Conservation (phyloP, 768 basidiomycete genomes). For the Boletus vinaceobasis region DNA sequence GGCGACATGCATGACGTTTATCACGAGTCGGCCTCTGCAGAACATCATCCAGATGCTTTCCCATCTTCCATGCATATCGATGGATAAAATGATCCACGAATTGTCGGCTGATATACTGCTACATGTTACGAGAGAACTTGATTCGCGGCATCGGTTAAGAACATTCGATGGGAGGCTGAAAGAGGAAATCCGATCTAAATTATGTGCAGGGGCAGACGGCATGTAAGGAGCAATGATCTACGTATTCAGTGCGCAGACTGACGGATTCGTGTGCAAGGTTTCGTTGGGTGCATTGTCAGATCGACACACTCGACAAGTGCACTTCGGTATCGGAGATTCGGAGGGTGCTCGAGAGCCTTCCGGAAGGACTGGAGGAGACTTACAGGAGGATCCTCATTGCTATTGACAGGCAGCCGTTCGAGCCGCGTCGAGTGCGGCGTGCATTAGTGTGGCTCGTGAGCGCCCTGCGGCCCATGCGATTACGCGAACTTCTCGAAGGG, state of each 20-base stretch:
- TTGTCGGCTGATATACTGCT: constrained; percentile 9
- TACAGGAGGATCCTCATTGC: constrained; percentile 18
- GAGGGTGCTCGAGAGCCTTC: constrained; percentile 5
- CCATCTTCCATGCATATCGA: constrained; percentile 5
- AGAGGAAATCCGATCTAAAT: background rate
- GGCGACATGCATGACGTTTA: background rate
- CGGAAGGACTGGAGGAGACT: constrained; percentile 19
- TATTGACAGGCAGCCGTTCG: background rate
- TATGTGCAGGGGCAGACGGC: constrained; percentile 16
- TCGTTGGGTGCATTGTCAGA: constrained; percentile 18
- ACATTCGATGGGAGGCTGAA: background rate
- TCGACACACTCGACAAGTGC: constrained; percentile 7
- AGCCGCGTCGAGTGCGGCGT: background rate
- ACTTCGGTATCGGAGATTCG: background rate
- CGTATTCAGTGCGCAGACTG: background rate
- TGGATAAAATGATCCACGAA: background rate
- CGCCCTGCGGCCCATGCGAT: constrained; percentile 5
- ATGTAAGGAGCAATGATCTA: constrained; percentile 7
- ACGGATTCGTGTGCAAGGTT: constrained; percentile 2
- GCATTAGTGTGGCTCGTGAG: constrained; percentile 13
- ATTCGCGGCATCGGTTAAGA: constrained; percentile 5
- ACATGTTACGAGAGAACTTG: constrained; percentile 8
- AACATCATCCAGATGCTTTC: constrained; percentile 2
- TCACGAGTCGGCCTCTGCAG: constrained; percentile 8
- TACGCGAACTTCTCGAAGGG: constrained; percentile 9